Conservation (phyloP, 192 early-diverging fungal genomes). For the Funneliformis geosporum region DNA sequence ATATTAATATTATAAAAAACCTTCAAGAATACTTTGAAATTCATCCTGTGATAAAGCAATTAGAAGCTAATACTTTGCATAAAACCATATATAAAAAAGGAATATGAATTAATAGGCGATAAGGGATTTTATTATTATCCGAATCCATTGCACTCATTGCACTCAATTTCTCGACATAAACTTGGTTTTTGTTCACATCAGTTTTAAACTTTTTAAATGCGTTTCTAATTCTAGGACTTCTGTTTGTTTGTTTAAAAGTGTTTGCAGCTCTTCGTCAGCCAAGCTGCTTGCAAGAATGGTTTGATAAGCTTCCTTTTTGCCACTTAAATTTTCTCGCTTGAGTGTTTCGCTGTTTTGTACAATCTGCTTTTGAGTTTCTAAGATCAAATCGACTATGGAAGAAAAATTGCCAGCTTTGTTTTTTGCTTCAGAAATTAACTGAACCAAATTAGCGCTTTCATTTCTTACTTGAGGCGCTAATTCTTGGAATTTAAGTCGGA, state of each 20-base stretch:
- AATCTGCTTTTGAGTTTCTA: constrained; percentile 4
- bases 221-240: too few species aligned
- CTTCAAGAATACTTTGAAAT: too few species aligned
- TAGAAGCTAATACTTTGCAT: too few species aligned
- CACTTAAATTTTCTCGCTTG: not conserved
- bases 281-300: not conserved
- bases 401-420: not conserved
- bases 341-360: not conserved
- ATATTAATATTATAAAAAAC: too few species aligned
- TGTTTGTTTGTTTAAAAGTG: not conserved
- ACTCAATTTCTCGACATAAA: too few species aligned
- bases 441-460: not conserved
- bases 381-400: not conserved
- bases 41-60: too few species aligned
- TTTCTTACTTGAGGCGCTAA: not conserved
- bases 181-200: not conserved
- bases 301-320: not conserved
- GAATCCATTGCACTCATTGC: too few species aligned
- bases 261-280: not conserved
- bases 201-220: not conserved
- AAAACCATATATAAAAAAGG: too few species aligned
- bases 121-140: too few species aligned
- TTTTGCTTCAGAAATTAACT: not conserved
- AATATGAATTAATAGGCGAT: too few species aligned
- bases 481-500: constrained; percentile 10